Percentiles rank a stretch among this genome's conserved stretches.
Conservation (phyloP, 345 rosid species). For the Brassica incana region DNA sequence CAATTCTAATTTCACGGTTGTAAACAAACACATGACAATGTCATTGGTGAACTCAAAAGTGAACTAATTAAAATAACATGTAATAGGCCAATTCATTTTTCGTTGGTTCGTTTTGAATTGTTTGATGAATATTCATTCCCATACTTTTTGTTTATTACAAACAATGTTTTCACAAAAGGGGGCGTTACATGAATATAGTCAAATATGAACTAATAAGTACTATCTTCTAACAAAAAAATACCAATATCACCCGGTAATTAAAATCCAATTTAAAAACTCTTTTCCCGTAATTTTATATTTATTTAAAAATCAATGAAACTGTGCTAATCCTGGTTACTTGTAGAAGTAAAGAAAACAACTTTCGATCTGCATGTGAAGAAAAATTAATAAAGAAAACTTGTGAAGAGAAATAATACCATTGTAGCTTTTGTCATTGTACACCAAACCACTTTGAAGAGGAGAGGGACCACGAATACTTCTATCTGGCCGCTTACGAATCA, state of each 20-base stretch:
- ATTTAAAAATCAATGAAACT: neutral
- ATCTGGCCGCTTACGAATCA: conserved; percentile 35
- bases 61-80: neutral
- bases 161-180: neutral
- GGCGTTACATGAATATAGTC: conserved; percentile 10
- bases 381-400: conserved; percentile 1
- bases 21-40: neutral
- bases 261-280: neutral
- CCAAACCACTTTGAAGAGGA: conserved; percentile 41
- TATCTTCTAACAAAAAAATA: conserved; percentile 1
- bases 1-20: neutral
- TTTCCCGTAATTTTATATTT: neutral
- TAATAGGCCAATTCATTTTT: neutral
- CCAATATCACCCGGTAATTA: neutral
- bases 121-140: neutral
- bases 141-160: neutral
- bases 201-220: neutral
- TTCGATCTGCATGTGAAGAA: conserved; percentile 17
- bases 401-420: conserved; percentile 43
- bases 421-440: conserved; percentile 43
- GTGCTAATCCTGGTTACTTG: conserved; percentile 16
- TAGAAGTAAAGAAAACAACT: conserved; percentile 23
- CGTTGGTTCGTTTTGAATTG: neutral
- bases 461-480: conserved; percentile 42
- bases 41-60: neutral